Evolutionary conservation across 2,329 filamentous ascomycete genomes (phyloP).

Genomic region (Neospermospora avenae): DNA sequence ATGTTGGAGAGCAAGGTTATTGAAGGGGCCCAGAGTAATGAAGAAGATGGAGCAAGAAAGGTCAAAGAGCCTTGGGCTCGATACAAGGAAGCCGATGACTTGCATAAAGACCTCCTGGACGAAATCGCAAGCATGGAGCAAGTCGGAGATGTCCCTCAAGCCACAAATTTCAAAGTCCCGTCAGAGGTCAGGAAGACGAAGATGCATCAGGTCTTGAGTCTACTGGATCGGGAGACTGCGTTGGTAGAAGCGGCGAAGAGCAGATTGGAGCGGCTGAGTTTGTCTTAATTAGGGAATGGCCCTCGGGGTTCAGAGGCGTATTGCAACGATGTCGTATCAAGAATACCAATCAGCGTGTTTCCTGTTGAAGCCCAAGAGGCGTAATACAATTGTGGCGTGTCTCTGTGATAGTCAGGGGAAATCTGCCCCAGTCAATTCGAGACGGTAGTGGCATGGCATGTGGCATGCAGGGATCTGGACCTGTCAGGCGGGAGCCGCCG

Average conservation of each 20-base stretch:
- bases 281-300: conserved; percentile 11
- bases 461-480: not conserved
- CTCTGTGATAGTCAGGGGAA: not conserved
- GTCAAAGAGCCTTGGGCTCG: conserved; percentile 52
- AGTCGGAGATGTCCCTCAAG: conserved; percentile 12
- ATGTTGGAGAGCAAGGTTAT: conserved; percentile 39
- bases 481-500: not conserved
- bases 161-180: conserved; percentile 43
- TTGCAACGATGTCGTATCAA: not conserved
- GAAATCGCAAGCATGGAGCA: conserved; percentile 31
- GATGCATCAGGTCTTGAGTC: conserved; percentile 57
- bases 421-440: not conserved
- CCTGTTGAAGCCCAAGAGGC: not conserved
- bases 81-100: conserved; percentile 47
- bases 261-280: conserved; percentile 55
- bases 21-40: conserved; percentile 14
- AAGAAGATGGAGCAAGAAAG: conserved; percentile 1
- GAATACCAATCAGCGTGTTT: not conserved
- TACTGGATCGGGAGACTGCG: conserved; percentile 64
- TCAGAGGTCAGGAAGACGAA: conserved; percentile 60
- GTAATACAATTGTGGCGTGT: not conserved
- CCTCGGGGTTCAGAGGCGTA: no score
- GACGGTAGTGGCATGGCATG: not conserved
- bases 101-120: conserved; percentile 39
- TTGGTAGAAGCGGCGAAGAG: conserved; percentile 64